Evolutionary conservation across 768 basidiomycete species (phyloP).

Genomic region (Amanita fuliginea): DNA sequence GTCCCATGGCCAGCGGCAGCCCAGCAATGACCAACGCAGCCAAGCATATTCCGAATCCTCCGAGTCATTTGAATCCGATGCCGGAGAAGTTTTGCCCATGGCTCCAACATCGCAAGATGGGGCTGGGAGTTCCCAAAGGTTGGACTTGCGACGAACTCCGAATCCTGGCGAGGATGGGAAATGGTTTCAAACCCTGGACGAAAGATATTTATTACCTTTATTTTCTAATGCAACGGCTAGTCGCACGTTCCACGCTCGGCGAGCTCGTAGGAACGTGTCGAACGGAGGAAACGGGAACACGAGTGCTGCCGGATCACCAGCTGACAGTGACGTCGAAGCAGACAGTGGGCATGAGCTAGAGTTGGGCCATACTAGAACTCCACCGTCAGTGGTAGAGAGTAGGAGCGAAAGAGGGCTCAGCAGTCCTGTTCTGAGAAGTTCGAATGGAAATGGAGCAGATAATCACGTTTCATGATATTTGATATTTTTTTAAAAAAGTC

Average conservation of each 20-base stretch:
- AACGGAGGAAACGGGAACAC: conserved; percentile 18
- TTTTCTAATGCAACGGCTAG: conserved; percentile 91
- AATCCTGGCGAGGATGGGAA: conserved; percentile 63
- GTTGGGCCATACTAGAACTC: conserved; percentile 17
- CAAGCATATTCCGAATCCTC: conserved; percentile 45
- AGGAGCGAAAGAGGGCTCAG: conserved; percentile 51
- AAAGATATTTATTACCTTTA: conserved; percentile 85
- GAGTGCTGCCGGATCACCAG: conserved; percentile 22
- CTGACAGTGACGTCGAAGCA: conserved; percentile 29
- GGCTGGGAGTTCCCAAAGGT: conserved; percentile 11
- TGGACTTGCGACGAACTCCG: conserved; percentile 9
- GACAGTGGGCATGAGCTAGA: conserved; percentile 32
- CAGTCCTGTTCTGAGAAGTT: conserved; percentile 47
- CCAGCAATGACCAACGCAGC: conserved; percentile 11
- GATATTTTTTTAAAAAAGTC: neutral
- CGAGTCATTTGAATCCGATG: conserved; percentile 65
- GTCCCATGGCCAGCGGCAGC: conserved; percentile 12
- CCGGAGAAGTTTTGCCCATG: conserved; percentile 69
- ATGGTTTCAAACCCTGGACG: conserved; percentile 95
- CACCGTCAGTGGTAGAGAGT: conserved; percentile 19
- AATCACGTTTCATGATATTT: conserved; percentile 7
- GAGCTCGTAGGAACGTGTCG: conserved; percentile 40
- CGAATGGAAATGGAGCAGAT: conserved; percentile 12
- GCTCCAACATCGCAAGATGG: conserved; percentile 36
- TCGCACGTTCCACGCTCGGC: conserved; percentile 73